Percentiles rank a stretch among this genome's conserved stretches.
Evolutionary conservation across 2,329 filamentous ascomycete species (phyloP).

Genomic region (Pseudogymnoascus sp.): DNA sequence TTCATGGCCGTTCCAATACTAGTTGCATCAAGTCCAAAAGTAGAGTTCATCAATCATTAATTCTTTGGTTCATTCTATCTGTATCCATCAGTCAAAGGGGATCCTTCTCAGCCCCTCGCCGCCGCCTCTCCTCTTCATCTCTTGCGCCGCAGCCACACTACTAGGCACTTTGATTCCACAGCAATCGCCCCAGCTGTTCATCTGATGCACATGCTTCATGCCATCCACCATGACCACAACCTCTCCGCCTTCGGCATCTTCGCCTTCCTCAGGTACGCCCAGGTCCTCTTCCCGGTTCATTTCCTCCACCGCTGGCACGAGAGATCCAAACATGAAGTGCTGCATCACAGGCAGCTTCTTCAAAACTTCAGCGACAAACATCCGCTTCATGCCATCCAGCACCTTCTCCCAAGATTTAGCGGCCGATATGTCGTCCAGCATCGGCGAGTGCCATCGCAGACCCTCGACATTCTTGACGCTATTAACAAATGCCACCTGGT

Average conservation of each 20-base stretch:
- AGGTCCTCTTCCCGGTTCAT: constrained; percentile 63
- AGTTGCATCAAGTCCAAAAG: background rate
- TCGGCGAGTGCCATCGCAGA: constrained; percentile 90
- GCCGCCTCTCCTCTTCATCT: constrained; percentile 67
- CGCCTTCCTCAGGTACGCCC: constrained; percentile 38
- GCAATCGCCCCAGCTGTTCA: constrained; percentile 82
- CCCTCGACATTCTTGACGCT: constrained; percentile 93
- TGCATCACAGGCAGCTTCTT: constrained; percentile 97
- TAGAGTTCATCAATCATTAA: constrained; percentile 4
- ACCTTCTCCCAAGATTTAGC: constrained; percentile 88
- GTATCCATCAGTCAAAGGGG: constrained; percentile 59
- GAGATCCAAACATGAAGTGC: constrained; percentile 86
- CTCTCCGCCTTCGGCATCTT: constrained; percentile 46
- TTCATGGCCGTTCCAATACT: background rate
- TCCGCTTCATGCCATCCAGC: constrained; percentile 88
- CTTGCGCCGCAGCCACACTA: constrained; percentile 81
- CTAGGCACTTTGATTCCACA: constrained; percentile 97
- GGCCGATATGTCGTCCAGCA: constrained; percentile 94
- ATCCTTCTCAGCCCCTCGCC: constrained; percentile 59
- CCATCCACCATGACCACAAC: constrained; percentile 58
- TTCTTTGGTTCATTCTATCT: background rate
- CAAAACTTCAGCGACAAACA: constrained; percentile 91
- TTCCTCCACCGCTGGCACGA: constrained; percentile 70
- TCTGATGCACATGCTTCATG: constrained; percentile 62
- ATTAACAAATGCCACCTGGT: constrained; percentile 91